Evolutionary conservation across 106 monocot species (phyloP).

Genomic region (Alisma plantagoaquatica): DNA sequence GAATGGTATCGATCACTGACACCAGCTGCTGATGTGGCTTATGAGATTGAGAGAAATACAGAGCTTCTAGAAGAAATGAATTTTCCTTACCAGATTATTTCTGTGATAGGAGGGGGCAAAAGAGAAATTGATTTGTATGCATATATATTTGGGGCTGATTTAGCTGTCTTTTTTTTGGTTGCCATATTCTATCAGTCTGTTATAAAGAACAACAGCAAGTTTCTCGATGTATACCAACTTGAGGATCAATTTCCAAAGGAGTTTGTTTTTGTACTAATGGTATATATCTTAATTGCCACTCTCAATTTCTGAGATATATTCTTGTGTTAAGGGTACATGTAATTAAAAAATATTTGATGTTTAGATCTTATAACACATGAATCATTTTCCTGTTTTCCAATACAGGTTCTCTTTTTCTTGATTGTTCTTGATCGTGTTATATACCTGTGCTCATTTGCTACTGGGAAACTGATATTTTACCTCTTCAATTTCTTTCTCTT

Average conservation of each 20-base stretch:
- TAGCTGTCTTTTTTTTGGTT: constrained; percentile 92
- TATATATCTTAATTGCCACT: constrained; percentile 6
- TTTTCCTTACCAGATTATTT: constrained; percentile 77
- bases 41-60: constrained; percentile 42
- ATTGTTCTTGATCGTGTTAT: constrained; percentile 93
- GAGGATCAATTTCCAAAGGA: constrained; percentile 98
- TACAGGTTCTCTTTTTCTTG: constrained; percentile 88
- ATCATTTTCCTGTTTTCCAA: neutral
- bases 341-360: neutral
- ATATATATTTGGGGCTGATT: constrained; percentile 93
- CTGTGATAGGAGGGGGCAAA: constrained; percentile 89
- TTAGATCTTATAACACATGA: neutral
- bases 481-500: constrained; percentile 79
- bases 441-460: constrained; percentile 86
- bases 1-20: constrained; percentile 70
- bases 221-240: constrained; percentile 94
- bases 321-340: too few species aligned
- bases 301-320: too few species aligned
- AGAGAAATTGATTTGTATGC: constrained; percentile 89
- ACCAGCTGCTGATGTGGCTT: constrained; percentile 81
- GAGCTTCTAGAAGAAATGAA: constrained; percentile 55
- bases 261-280: constrained; percentile 96
- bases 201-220: constrained; percentile 87
- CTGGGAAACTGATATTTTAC: constrained; percentile 69
- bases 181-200: constrained; percentile 94